These are phyloP conservation scores for Trichoderma virens DNA, from an alignment of 495 filamentous ascomycete species.

Conservation along the genomic window DNA sequence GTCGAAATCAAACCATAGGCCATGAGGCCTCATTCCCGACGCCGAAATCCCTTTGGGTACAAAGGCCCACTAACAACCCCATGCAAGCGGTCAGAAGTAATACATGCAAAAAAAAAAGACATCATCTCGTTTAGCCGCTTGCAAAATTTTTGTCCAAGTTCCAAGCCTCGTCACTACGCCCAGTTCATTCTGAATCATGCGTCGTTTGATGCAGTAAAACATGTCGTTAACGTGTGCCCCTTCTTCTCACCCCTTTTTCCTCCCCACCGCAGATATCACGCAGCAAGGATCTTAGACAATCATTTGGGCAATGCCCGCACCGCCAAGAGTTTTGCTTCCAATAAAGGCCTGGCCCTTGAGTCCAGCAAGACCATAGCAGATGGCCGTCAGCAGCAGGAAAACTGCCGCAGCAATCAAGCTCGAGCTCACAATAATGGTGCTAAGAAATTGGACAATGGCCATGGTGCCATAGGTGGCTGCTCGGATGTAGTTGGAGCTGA, in stretches of 20 bases:
- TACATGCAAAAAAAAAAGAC: not conserved
- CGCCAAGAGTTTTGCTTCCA: conserved; percentile 93
- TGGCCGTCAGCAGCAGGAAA: conserved; percentile 63
- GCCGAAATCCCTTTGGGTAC: not conserved
- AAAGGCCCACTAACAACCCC: not conserved
- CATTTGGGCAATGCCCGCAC: conserved; percentile 94
- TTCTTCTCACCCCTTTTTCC: not conserved
- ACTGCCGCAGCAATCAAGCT: conserved; percentile 83
- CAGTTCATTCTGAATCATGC: not conserved
- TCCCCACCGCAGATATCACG: not conserved
- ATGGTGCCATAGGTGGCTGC: conserved; percentile 80
- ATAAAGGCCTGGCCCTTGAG: conserved; percentile 91
- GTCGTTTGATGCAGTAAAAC: not conserved
- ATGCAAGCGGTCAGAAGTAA: not conserved
- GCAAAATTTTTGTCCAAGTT: not conserved
- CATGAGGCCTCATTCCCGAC: conserved; percentile 1
- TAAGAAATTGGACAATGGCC: conserved; percentile 77
- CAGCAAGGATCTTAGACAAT: conserved; percentile 62
- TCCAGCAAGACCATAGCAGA: conserved; percentile 79
- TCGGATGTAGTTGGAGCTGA: conserved; percentile 95
- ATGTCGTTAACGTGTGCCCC: not conserved
- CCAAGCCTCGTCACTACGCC: not conserved
- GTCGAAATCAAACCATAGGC: not conserved
- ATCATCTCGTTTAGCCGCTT: not conserved
- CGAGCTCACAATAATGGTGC: conserved; percentile 51